These are phyloP conservation scores for Schwanniomyces etchellsii DNA, from an alignment of 1,139 yeast species.

Conservation along the genomic window DNA sequence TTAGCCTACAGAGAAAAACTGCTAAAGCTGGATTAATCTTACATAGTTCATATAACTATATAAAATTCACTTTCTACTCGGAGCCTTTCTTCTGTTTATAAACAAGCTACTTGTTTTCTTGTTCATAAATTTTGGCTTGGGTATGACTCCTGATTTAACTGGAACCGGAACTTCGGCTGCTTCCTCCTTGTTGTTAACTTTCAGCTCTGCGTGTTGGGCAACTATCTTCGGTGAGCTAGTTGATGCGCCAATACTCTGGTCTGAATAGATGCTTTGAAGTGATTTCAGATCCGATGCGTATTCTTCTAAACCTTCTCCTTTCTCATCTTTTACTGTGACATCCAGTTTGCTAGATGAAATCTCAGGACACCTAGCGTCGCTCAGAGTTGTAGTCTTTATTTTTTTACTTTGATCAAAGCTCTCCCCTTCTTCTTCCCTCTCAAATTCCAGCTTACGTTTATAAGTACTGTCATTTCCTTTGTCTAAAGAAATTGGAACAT, in stretches of 20 bases:
- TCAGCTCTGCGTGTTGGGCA: background rate
- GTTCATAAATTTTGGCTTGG: conserved; percentile 9
- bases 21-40: no score
- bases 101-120: conserved; percentile 12
- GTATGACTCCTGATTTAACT: conserved; percentile 13
- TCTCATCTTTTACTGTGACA: no score
- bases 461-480: background rate
- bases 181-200: background rate
- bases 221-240: background rate
- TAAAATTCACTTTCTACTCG: no score
- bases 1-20: no score
- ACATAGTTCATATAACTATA: no score
- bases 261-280: background rate
- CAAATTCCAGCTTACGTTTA: background rate
- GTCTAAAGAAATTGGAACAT: background rate
- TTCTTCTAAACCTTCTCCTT: no score
- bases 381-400: background rate
- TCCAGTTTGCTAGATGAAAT: no score
- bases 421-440: background rate
- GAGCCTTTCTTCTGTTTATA: conserved; percentile 8
- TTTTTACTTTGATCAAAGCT: background rate
- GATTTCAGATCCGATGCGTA: background rate
- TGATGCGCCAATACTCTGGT: background rate
- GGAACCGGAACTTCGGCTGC: conserved; percentile 6
- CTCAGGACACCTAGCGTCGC: background rate